Evolutionary conservation across 768 basidiomycete species (phyloP).

Genomic region (Serendipita sp.): DNA sequence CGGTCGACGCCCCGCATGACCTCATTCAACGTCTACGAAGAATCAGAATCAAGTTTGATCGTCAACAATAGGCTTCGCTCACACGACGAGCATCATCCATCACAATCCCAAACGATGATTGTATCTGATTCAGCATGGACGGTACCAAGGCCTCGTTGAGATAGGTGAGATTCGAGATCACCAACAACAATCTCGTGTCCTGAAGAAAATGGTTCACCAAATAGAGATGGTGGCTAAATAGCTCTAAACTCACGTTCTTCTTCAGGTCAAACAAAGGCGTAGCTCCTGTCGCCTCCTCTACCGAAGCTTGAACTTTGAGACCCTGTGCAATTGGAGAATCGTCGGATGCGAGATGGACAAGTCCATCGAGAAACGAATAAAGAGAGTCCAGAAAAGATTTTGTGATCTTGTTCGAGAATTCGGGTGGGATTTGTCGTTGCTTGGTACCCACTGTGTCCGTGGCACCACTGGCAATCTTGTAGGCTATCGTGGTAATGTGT

Average conservation of each 20-base stretch:
- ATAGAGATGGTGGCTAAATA: background rate
- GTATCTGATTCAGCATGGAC: constrained; percentile 63
- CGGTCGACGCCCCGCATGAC: constrained; percentile 75
- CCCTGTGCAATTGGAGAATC: constrained; percentile 33
- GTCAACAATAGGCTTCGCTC: constrained; percentile 12
- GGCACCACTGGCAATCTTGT: constrained; percentile 66
- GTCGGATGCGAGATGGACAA: constrained; percentile 66
- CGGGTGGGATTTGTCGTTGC: constrained; percentile 44
- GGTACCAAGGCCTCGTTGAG: constrained; percentile 59
- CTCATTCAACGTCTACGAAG: constrained; percentile 46
- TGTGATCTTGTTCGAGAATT: constrained; percentile 58
- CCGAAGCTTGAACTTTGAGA: background rate
- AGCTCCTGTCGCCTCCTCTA: background rate
- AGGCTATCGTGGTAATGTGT: constrained; percentile 56
- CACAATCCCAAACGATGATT: constrained; percentile 54
- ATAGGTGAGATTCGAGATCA: constrained; percentile 76
- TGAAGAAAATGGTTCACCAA: constrained; percentile 21
- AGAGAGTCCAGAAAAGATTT: constrained; percentile 74
- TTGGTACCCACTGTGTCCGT: constrained; percentile 37
- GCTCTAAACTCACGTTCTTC: background rate
- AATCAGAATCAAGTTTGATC: background rate
- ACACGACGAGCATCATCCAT: constrained; percentile 63
- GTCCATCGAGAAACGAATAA: constrained; percentile 75
- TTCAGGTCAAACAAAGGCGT: constrained; percentile 1
- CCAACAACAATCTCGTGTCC: constrained; percentile 77